Percentiles rank a stretch among this genome's conserved stretches.
Evolutionary conservation across 2,329 filamentous ascomycete genomes (phyloP).

Genomic region (Claviceps monticola): DNA sequence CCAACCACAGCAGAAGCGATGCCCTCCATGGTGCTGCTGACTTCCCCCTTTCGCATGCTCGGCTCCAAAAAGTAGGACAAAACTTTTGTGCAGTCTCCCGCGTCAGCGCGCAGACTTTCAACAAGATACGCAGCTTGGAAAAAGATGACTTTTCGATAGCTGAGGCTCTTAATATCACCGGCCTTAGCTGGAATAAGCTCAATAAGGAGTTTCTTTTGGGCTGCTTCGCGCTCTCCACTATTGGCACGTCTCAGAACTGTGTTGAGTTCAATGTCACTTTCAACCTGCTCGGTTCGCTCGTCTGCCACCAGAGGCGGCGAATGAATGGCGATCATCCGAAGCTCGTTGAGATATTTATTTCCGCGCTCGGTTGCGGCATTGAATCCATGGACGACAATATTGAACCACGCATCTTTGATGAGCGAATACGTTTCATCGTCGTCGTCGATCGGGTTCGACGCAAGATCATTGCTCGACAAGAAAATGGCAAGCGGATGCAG

Average conservation of each 20-base stretch:
- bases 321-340: constrained; percentile 73
- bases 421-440: constrained; percentile 60
- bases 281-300: constrained; percentile 75
- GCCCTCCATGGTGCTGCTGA: constrained; percentile 51
- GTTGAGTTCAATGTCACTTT: constrained; percentile 95
- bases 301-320: constrained; percentile 80
- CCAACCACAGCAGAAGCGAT: constrained; percentile 57
- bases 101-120: constrained; percentile 72
- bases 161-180: constrained; percentile 65
- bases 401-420: constrained; percentile 93
- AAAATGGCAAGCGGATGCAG: constrained; percentile 78
- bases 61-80: constrained; percentile 92
- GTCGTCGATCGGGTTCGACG: constrained; percentile 33
- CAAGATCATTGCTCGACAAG: constrained; percentile 52
- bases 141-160: constrained; percentile 85
- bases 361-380: constrained; percentile 59
- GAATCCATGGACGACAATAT: constrained; percentile 90
- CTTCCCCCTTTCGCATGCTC: constrained; percentile 53
- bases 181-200: constrained; percentile 64
- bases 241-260: constrained; percentile 80
- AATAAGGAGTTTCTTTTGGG: constrained; percentile 67
- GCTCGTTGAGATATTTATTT: constrained; percentile 58
- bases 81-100: constrained; percentile 81
- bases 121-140: constrained; percentile 81
- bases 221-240: constrained; percentile 59